These are phyloP conservation scores for Sporisorium iseilematis-ciliati DNA, from an alignment of 1,284 basidiomycete species.

Conservation along the genomic window DNA sequence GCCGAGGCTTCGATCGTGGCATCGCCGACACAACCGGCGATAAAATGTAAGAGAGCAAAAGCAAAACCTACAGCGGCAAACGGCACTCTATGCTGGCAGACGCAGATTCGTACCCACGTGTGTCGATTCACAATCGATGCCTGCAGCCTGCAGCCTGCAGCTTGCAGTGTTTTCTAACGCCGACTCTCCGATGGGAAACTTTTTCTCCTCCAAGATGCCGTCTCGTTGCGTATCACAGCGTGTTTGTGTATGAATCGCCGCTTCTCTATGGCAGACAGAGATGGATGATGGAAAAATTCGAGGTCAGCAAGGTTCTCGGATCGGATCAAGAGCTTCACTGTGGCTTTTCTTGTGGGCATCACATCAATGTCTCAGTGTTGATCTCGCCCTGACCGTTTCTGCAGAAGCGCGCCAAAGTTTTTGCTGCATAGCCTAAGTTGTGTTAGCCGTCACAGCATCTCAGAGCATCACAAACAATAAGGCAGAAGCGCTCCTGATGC, in stretches of 20 bases:
- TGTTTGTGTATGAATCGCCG: neutral
- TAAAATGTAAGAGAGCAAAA: too few relatives aligned
- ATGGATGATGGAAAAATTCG: neutral
- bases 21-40: neutral
- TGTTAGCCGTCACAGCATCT: conserved; percentile 1
- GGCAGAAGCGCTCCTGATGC: neutral
- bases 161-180: neutral
- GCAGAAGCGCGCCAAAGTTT: conserved; percentile 5
- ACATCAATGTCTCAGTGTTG: conserved; percentile 5
- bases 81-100: neutral
- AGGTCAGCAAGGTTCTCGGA: too few relatives aligned
- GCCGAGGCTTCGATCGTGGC: conserved; percentile 12
- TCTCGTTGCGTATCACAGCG: neutral
- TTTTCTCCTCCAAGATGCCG: neutral
- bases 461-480: neutral
- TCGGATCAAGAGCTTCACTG: too few relatives aligned
- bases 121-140: conserved; percentile 2
- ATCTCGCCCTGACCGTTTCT: neutral
- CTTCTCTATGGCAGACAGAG: too few relatives aligned
- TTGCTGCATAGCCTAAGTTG: neutral
- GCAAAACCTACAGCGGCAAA: conserved; percentile 1
- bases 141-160: conserved; percentile 5
- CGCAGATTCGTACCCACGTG: conserved; percentile 1
- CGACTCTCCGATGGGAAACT: conserved; percentile 3
- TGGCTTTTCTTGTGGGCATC: too few relatives aligned